These are phyloP conservation scores for Ophiostoma pallidulum DNA, from an alignment of 2,329 filamentous ascomycete genomes.

Conservation along the genomic window DNA sequence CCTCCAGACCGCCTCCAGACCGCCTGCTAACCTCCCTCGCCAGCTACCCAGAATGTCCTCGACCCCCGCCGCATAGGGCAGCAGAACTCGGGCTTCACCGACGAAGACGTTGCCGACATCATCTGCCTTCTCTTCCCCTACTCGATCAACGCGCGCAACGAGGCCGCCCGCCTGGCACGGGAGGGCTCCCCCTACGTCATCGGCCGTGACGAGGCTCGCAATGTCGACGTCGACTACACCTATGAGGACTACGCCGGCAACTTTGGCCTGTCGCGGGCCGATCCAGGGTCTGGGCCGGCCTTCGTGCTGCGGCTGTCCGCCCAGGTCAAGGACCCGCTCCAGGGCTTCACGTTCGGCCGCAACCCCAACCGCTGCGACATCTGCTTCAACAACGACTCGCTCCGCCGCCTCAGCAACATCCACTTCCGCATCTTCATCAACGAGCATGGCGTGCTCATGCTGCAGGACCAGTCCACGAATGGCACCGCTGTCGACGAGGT, in stretches of 20 bases:
- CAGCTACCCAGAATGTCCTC: conserved; percentile 66
- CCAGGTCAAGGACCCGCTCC: conserved; percentile 52
- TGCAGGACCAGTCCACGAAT: conserved; percentile 93
- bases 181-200: conserved; percentile 41
- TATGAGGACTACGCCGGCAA: conserved; percentile 40
- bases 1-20: no score
- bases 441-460: conserved; percentile 74
- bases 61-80: conserved; percentile 72
- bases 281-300: conserved; percentile 47
- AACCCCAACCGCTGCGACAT: conserved; percentile 64
- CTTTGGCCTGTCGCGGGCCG: conserved; percentile 42
- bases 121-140: conserved; percentile 79
- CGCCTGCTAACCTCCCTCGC: background rate
- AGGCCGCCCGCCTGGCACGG: conserved; percentile 47
- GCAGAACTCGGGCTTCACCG: conserved; percentile 72
- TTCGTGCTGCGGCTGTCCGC: conserved; percentile 76
- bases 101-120: conserved; percentile 78
- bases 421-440: conserved; percentile 94
- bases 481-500: conserved; percentile 76
- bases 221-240: conserved; percentile 42
- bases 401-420: conserved; percentile 77
- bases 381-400: conserved; percentile 54
- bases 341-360: conserved; percentile 82
- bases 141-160: conserved; percentile 60
- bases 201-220: conserved; percentile 38